Evolutionary conservation across 1,284 basidiomycete genomes (phyloP).

Genomic region (Fomes fomentarius): DNA sequence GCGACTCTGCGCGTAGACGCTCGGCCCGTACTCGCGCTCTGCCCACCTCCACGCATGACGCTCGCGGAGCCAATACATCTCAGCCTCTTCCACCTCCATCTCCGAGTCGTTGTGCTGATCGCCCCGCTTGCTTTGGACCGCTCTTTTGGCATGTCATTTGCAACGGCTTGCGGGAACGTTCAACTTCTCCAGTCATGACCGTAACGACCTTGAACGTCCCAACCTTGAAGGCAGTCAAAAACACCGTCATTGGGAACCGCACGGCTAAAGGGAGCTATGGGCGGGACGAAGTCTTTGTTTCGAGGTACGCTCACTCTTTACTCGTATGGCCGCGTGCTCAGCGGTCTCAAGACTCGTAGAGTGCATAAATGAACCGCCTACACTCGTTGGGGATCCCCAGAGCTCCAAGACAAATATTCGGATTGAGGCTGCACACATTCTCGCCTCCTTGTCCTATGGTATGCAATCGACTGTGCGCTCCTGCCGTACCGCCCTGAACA

Average conservation of each 20-base stretch:
- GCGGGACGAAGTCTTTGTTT: conserved; percentile 54
- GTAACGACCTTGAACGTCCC: conserved; percentile 40
- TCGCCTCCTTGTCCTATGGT: conserved; percentile 75
- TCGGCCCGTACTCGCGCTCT: background rate
- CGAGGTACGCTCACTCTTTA: conserved; percentile 44
- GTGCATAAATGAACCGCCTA: conserved; percentile 49
- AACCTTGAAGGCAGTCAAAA: conserved; percentile 67
- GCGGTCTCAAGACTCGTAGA: conserved; percentile 51
- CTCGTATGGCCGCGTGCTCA: background rate
- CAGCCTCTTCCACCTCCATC: background rate
- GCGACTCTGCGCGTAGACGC: background rate
- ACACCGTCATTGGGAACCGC: conserved; percentile 75
- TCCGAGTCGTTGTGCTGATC: background rate
- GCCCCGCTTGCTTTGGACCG: background rate
- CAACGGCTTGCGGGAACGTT: background rate
- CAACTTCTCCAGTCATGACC: conserved; percentile 36
- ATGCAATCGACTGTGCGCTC: conserved; percentile 1
- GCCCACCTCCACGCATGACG: background rate
- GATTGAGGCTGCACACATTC: conserved; percentile 72
- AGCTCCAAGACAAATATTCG: conserved; percentile 52
- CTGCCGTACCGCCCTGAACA: background rate
- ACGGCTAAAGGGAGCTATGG: conserved; percentile 63
- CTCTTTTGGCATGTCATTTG: conserved; percentile 9
- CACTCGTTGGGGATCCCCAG: conserved; percentile 37
- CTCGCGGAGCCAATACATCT: background rate